These are phyloP conservation scores for Phytophthora hybrid DNA, from an alignment of 352 stramenopile species.

Conservation along the genomic window DNA sequence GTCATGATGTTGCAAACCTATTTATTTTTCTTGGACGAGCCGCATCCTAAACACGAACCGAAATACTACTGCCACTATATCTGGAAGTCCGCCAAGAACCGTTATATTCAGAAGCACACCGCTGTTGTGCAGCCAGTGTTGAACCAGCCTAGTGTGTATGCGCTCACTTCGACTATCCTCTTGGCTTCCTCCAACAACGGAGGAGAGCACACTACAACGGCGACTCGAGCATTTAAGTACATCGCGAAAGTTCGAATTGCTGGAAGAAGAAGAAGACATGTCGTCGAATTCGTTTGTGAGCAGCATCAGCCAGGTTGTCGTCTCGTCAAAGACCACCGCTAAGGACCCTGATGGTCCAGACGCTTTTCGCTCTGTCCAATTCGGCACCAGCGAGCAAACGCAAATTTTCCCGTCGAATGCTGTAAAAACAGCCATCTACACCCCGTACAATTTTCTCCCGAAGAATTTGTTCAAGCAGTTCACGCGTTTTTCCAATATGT, in stretches of 20 bases:
- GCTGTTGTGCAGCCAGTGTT: not conserved
- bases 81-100: conserved; percentile 16
- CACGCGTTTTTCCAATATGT: conserved; percentile 90
- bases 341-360: conserved; percentile 2
- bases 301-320: conserved; percentile 35
- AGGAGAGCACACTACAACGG: conserved; percentile 16
- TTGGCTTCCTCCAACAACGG: conserved; percentile 19
- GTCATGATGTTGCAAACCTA: not conserved
- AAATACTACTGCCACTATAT: conserved; percentile 18
- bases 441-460: conserved; percentile 64
- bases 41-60: not conserved
- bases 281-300: conserved; percentile 16
- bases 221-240: conserved; percentile 18
- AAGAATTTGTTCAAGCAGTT: conserved; percentile 87
- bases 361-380: conserved; percentile 34
- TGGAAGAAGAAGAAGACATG: conserved; percentile 24
- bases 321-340: conserved; percentile 20
- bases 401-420: conserved; percentile 54
- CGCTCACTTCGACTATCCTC: conserved; percentile 22
- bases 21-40: not conserved
- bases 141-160: conserved; percentile 14
- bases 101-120: conserved; percentile 13
- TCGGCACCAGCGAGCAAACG: conserved; percentile 32
- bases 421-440: conserved; percentile 71
- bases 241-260: conserved; percentile 17